phyloP scores from a whole-genome alignment of 169 alveolate genomes.

The Amoebophrya sp. region DNA sequence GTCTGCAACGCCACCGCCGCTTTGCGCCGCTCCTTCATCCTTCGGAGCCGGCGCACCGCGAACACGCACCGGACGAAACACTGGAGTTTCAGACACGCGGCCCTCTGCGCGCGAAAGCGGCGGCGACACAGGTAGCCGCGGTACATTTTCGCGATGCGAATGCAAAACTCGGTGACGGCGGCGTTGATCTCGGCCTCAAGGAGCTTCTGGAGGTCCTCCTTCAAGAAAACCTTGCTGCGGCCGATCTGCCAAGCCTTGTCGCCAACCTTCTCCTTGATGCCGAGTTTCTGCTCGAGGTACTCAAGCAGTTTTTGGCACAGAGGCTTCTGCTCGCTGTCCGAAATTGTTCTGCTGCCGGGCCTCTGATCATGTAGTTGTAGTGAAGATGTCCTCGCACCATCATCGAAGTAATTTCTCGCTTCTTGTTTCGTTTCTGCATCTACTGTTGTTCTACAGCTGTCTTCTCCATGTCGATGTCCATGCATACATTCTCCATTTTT shows the following conservation, averaged over 20 bases:
- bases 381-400: neutral
- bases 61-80: too few relatives aligned
- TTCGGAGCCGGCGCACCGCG: too few relatives aligned
- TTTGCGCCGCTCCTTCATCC: too few relatives aligned
- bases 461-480: neutral
- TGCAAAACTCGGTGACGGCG: neutral
- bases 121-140: neutral
- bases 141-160: neutral
- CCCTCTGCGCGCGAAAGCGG: neutral
- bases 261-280: neutral
- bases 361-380: neutral
- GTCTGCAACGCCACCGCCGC: too few relatives aligned
- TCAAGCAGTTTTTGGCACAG: neutral
- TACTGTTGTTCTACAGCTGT: slow-evolving; percentile 4
- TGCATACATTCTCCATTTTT: slow-evolving; percentile 13
- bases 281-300: neutral
- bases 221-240: slow-evolving; percentile 30
- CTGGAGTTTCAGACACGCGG: too few relatives aligned
- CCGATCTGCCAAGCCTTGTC: slow-evolving; percentile 28
- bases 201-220: slow-evolving; percentile 22
- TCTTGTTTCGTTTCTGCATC: neutral
- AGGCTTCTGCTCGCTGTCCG: neutral
- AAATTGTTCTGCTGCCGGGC: too few relatives aligned
- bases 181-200: slow-evolving; percentile 17
- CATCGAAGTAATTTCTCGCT: neutral